Evolutionary conservation across 768 basidiomycete species (phyloP).

Genomic region (Mrakia blollopis): DNA sequence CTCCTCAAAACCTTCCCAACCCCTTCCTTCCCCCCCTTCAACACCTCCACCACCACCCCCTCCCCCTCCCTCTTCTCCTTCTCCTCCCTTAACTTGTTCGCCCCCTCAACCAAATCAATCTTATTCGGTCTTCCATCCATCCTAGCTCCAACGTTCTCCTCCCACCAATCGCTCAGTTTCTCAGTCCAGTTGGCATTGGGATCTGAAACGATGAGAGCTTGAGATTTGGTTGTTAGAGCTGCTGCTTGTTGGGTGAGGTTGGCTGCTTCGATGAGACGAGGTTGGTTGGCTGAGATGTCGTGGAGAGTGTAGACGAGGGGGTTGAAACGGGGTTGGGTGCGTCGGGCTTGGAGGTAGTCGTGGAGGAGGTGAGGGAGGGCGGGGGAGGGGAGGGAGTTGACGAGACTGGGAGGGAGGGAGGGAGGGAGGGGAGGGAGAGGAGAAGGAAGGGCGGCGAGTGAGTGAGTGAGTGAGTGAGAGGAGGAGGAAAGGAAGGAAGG

Average conservation of each 20-base stretch:
- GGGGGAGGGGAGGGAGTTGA: conserved; percentile 4
- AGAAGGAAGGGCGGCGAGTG: neutral
- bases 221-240: neutral
- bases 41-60: neutral
- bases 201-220: neutral
- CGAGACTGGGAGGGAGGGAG: neutral
- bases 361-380: conserved; percentile 15
- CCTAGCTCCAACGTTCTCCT: neutral
- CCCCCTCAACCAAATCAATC: neutral
- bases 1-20: neutral
- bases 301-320: conserved; percentile 1
- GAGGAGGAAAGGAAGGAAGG: neutral
- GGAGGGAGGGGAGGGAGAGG: neutral
- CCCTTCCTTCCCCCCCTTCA: neutral
- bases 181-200: neutral
- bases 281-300: conserved; percentile 16
- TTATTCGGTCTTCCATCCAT: conserved; percentile 6
- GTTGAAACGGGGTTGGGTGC: conserved; percentile 12
- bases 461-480: neutral
- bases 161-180: neutral
- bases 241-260: neutral
- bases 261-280: neutral
- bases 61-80: neutral
- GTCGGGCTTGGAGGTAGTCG: conserved; percentile 21
- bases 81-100: neutral